Base-by-base conservation (phyloP, 2,329 filamentous ascomycete genomes). In the Botryotinia calthae region DNA sequence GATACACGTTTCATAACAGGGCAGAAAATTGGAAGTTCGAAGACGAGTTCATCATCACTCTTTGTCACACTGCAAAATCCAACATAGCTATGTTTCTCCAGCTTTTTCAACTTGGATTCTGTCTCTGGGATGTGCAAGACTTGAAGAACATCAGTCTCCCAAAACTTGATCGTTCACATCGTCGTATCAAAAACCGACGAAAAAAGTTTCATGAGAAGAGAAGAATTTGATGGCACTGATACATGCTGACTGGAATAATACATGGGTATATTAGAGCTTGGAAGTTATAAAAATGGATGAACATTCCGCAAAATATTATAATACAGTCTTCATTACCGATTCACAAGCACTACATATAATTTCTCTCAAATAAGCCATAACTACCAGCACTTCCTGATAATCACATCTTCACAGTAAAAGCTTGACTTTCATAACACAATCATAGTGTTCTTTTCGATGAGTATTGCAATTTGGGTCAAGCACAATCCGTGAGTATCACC, bases 361-460 rank as follows among this genome's bases (percentile, higher is more conserved):
- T 25, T 4, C 46, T 65, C 20, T 20, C 31, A n/a, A 7, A 37
- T 1, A n/a, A 20, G n/a, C 8, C 5, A 28, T 18, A n/a, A 37
- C 18, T 14, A 37, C 12, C 16, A 51, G 44, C 34, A 46, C 22
- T n/a, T 8, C 2, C 16, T 65, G 12, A 51, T 12, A 2, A 25
- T 6, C n/a, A 16, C 44, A 20, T 10, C 2, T n/a, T 37, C 31
- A 51, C 8, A 6, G 34, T n/a, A 51, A 7, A 3, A 65, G 2
- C 14, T 4, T 4, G 5, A 3, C 2, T n/a, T 14, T 4, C 0
- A 18, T 28, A 9, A 37, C 22, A n/a, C 9, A 28, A 48, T n/a
- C 18, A 54, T 4, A 22, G 25, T 54, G 25, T 70, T 9, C 16
- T 37, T n/a, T 18, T 28, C 20, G 10, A 46, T 54, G 58, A 28